Conservation (phyloP, 257 asterid genomes). For the Prunella vulgaris region DNA sequence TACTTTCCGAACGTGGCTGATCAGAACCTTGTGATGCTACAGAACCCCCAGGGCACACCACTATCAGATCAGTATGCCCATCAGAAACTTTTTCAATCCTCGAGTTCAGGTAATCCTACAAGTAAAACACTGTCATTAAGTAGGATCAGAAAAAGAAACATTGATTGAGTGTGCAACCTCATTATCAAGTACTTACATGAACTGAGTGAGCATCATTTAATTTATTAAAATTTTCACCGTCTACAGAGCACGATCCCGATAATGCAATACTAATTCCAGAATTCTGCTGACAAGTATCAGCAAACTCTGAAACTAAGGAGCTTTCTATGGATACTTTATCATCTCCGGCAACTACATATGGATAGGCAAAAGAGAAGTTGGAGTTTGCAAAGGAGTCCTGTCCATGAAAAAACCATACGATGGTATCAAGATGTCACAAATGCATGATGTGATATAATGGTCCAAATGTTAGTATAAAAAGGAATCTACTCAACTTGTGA, state of each 20-base stretch:
- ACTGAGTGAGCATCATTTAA: slow-evolving; percentile 58
- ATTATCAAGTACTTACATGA: slow-evolving; percentile 45
- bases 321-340: slow-evolving; percentile 56
- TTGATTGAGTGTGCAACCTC: not conserved
- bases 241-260: slow-evolving; percentile 64
- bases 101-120: slow-evolving; percentile 67
- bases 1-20: slow-evolving; percentile 60
- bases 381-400: slow-evolving; percentile 73
- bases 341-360: slow-evolving; percentile 65
- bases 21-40: slow-evolving; percentile 34
- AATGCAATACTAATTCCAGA: slow-evolving; percentile 49
- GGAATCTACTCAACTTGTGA: slow-evolving; percentile 11
- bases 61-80: slow-evolving; percentile 58
- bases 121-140: slow-evolving; percentile 15
- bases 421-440: slow-evolving; percentile 12
- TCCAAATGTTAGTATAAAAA: slow-evolving; percentile 3
- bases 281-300: slow-evolving; percentile 57
- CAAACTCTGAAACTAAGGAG: slow-evolving; percentile 71
- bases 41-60: slow-evolving; percentile 60
- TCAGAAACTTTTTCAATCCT: slow-evolving; percentile 44
- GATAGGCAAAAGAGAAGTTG: slow-evolving; percentile 81
- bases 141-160: slow-evolving; percentile 9
- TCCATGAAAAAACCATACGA: slow-evolving; percentile 25
- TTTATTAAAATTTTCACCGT: slow-evolving; percentile 53
- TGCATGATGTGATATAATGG: slow-evolving; percentile 9